These are phyloP conservation scores for Pleurozium schreberi DNA, from an alignment of 225 moss, liverwort and hornwort genomes.

Conservation along the genomic window DNA sequence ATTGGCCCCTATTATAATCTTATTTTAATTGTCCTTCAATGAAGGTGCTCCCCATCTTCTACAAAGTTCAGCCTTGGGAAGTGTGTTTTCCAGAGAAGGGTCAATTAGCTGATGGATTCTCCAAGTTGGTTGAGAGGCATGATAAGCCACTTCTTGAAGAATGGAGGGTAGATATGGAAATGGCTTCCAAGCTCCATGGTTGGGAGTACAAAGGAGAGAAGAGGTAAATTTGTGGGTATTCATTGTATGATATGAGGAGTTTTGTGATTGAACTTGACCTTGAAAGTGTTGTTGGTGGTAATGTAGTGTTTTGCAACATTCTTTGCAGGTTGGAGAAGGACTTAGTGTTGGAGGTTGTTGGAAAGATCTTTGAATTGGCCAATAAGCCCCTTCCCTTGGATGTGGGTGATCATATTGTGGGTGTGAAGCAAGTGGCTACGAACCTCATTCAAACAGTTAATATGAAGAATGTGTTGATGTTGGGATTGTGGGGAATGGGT, in stretches of 20 bases:
- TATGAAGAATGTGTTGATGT: neutral
- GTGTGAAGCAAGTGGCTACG: neutral
- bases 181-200: accelerated
- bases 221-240: neutral
- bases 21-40: too few species aligned
- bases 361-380: neutral
- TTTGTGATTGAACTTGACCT: neutral
- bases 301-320: neutral
- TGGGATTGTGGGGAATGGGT: neutral
- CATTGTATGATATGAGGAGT: accelerated
- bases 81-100: neutral
- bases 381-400: neutral
- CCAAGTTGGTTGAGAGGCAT: neutral
- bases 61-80: neutral
- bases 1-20: too few species aligned
- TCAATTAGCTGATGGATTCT: neutral
- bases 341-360: neutral
- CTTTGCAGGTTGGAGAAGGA: neutral
- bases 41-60: neutral
- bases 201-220: neutral
- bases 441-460: neutral
- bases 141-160: accelerated
- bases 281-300: neutral
- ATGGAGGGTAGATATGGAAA: neutral
- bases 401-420: neutral